Conservation (phyloP, 2,329 filamentous ascomycete species). For the Grosmannia clavigera region DNA sequence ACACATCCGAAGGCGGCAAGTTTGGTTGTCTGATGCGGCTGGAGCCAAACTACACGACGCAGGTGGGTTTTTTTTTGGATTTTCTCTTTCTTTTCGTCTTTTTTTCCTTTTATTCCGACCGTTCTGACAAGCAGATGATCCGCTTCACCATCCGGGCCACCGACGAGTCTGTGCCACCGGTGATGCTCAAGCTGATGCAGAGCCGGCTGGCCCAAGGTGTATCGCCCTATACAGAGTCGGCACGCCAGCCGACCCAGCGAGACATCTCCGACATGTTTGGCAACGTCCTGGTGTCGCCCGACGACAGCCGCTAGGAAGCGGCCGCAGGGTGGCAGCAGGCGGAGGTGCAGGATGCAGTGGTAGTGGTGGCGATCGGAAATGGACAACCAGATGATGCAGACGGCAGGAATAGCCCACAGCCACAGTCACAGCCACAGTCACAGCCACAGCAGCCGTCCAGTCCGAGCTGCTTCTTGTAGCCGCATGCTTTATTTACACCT, state of each 20-base stretch:
- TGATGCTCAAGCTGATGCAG: conserved; percentile 78
- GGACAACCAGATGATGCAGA: background rate
- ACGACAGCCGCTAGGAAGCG: conserved; percentile 5
- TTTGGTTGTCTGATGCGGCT: conserved; percentile 86
- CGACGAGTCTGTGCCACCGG: conserved; percentile 72
- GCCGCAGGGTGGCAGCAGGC: background rate
- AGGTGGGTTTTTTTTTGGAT: conserved; percentile 44
- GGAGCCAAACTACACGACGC: conserved; percentile 85
- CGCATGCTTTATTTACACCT: background rate
- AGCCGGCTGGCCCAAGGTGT: conserved; percentile 54
- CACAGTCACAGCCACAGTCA: no score
- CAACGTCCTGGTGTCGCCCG: conserved; percentile 37
- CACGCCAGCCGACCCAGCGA: conserved; percentile 28
- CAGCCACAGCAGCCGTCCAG: conserved; percentile 3
- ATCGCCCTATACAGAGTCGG: conserved; percentile 26
- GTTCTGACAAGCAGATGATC: conserved; percentile 61
- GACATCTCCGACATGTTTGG: conserved; percentile 45
- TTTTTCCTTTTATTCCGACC: background rate
- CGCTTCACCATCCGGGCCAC: conserved; percentile 89
- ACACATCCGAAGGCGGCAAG: conserved; percentile 74
- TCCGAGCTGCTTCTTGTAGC: conserved; percentile 9
- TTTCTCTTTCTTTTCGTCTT: background rate
- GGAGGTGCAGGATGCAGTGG: background rate
- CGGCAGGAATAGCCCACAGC: background rate
- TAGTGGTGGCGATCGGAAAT: background rate